These are phyloP conservation scores for Striga asiatica DNA, from an alignment of 257 asterid species.

Conservation along the genomic window DNA sequence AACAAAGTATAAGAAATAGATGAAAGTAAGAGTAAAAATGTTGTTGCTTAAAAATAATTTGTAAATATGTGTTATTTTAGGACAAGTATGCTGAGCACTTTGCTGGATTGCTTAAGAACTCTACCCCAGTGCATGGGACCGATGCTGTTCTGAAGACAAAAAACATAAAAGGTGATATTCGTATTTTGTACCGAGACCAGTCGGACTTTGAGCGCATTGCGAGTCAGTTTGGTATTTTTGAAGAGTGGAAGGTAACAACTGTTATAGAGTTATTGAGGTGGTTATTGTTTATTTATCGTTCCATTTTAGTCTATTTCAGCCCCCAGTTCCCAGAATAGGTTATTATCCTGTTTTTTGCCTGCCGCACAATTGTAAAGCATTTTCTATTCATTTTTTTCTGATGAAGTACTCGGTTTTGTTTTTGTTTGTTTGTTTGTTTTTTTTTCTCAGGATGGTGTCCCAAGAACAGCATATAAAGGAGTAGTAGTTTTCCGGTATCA, in stretches of 20 bases:
- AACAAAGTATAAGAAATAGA: background rate
- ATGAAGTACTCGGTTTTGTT: background rate
- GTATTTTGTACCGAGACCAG: conserved; percentile 64
- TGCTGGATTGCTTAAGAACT: conserved; percentile 54
- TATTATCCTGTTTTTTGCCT: too few species aligned
- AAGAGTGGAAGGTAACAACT: conserved; percentile 87
- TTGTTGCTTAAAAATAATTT: background rate
- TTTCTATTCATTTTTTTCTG: conserved; percentile 3
- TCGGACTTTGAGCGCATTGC: conserved; percentile 60
- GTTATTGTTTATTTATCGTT: too few species aligned
- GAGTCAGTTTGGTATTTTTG: conserved; percentile 82
- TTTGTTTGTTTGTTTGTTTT: background rate
- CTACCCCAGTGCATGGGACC: conserved; percentile 53
- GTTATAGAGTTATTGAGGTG: background rate
- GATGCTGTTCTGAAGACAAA: conserved; percentile 55
- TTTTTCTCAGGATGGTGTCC: conserved; percentile 72
- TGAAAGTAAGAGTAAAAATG: background rate
- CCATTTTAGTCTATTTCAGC: too few species aligned
- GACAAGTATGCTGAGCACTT: conserved; percentile 70
- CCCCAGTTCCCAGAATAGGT: too few species aligned
- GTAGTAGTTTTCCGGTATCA: conserved; percentile 75
- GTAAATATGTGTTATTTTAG: conserved; percentile 23
- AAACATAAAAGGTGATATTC: conserved; percentile 71
- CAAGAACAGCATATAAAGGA: conserved; percentile 88
- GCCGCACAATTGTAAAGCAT: background rate